Base-by-base conservation (phyloP, 129 eudicot species). In the Chrysanthemum makinoi region DNA sequence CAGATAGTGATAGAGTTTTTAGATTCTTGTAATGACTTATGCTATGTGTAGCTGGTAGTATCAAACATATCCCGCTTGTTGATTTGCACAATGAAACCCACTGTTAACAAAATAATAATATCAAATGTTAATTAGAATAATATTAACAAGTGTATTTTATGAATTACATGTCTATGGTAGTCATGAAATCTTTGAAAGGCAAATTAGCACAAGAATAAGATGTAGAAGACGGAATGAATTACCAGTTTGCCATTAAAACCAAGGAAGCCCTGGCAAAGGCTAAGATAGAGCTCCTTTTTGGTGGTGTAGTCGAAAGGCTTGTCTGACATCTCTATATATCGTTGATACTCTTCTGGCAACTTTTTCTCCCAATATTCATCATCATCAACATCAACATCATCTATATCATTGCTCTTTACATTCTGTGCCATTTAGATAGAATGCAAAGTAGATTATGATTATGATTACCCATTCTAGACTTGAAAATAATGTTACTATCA, bases 351-450 rank as follows among this genome's bases (percentile, higher is more conserved):
- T 15, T 62, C 10, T 28, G 47, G 17, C 10, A 26, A 30, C 19
- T 14, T 28, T 30, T 33, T 14, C 47, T 26, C 68, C 68, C 68
- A 35, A 35, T 63, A 39, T 63, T 16, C 68, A 39, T 63, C 51
- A 13, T 33, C 47, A 63, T 20, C 22, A 20, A 0, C 22, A 20
- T 20, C 22, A 20, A 0, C 22, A 20, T 20, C 22, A 20, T 20
- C 22, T 1, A 20, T 6, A 0, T 20, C 19, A 7, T 55, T 10
- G 0, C 8, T 55, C 61, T 18, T 20, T 55, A 17, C 28, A 17
- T 55, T 28, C 61, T n/a, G 61, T 10, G 10, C 10, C 19, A 15
- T n/a, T 55, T 3, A 55, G 10, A 6, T 5, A 62, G 16, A 62
- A 62, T 13, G 47, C 48, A 28, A 14, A 62, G 6, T 5, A 5